Percentiles rank a stretch among this genome's conserved stretches.
phyloP scores from a whole-genome alignment of 352 stramenopile genomes.

The Phytophthora hybrid region DNA sequence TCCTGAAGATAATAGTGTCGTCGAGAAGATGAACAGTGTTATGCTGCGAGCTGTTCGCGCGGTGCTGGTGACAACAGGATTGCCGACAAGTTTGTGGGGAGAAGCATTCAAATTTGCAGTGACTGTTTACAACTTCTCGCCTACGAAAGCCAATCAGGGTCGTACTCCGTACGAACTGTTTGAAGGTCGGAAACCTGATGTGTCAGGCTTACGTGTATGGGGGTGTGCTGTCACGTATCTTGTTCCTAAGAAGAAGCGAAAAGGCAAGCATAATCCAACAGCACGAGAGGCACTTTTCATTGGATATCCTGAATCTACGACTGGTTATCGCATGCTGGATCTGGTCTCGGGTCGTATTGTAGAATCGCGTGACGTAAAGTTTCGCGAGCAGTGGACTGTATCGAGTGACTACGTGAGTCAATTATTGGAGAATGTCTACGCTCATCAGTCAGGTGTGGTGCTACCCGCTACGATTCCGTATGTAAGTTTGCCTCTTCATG shows the following conservation, averaged over 20 bases:
- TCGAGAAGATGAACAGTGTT: not conserved
- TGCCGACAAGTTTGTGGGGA: conserved; percentile 7
- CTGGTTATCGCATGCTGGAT: not conserved
- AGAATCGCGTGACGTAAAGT: not conserved
- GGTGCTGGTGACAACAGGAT: conserved; percentile 2
- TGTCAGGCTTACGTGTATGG: not conserved
- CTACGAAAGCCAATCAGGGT: conserved; percentile 10
- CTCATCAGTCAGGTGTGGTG: not conserved
- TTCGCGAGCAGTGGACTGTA: not conserved
- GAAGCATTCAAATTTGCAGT: conserved; percentile 10
- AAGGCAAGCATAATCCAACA: not conserved
- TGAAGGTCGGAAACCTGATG: not conserved
- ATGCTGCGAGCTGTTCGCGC: conserved; percentile 4
- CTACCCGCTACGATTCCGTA: not conserved
- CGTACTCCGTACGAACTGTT: not conserved
- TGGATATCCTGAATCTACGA: not conserved
- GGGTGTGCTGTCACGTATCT: not conserved
- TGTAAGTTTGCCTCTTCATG: not conserved
- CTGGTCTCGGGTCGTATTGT: not conserved
- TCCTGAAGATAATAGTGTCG: not conserved
- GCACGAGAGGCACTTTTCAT: not conserved
- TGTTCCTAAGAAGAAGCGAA: not conserved
- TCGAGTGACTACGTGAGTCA: not conserved
- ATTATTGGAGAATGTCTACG: not conserved
- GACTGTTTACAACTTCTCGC: conserved; percentile 4